Base-by-base conservation (phyloP, 164 flowering plant genomes). In the Buxus sempervirens region DNA sequence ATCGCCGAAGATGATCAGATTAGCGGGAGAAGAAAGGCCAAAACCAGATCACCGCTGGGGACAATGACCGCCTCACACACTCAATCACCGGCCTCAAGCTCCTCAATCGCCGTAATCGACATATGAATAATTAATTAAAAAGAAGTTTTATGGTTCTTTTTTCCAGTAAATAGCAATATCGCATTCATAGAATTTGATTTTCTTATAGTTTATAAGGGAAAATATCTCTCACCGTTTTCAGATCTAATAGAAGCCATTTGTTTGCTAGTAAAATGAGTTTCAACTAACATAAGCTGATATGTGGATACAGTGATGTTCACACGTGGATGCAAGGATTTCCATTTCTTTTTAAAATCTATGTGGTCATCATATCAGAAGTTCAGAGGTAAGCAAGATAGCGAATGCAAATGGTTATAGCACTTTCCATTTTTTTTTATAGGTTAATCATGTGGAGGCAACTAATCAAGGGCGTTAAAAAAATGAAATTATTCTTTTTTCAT, bases 381-480 rank as follows among this genome's bases (percentile, higher is more conserved):
- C 51, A 45, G 18, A 2, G 19, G 12, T 51, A 51, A 51, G 58
- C 15, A 14, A 64, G 42, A 22, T 25, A 27, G 58, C 16, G 38
- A 0, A 21, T n/a, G n/a, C 18, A 21, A 0, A 36, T 22, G 9
- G 28, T 65, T 1, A 42, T 48, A 60, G 19, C 8, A 23, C 10
- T 26, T 53, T 41, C 20, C 61, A 32, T n/a, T 62, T 32, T 28
- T 20, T n/a, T 58, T 58, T 42, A 64, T 82, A 94, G 98, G 83
- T 90, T 72, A 70, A 90, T 74, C 90, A 74, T 70, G 84, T 88
- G 36, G 98, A 94, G 79, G 85, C 83, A 74, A 71, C 87, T 23
- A n/a, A n/a, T n/a, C n/a, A 87, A 81, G 73, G 89, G 83, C 76
- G 72, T 72, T 71, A 86, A 82, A 71, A 94, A 91, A 81, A 77